These are phyloP conservation scores for Hemisphaericaspora subhashii DNA, from an alignment of 1,139 yeast species.

Conservation along the genomic window DNA sequence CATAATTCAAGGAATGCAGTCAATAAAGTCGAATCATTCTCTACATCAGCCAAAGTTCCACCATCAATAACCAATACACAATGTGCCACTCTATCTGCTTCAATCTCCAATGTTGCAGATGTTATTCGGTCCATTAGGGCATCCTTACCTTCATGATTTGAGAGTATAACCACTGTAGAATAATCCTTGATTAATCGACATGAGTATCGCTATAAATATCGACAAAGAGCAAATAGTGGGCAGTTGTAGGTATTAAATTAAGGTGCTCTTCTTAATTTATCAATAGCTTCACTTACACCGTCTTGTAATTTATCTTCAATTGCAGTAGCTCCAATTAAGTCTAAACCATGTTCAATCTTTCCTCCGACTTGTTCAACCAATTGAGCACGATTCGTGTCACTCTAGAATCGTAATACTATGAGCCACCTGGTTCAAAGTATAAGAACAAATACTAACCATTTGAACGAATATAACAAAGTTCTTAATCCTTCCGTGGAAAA, in stretches of 20 bases:
- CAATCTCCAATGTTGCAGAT: slow-evolving; percentile 60
- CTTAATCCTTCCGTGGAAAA: slow-evolving; percentile 94
- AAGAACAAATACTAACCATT: too few species aligned
- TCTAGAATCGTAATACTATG: too few species aligned
- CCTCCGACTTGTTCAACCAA: slow-evolving; percentile 75
- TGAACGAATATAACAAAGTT: slow-evolving; percentile 79
- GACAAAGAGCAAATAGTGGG: slow-evolving; percentile 93
- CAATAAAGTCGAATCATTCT: slow-evolving; percentile 68
- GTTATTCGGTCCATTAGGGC: slow-evolving; percentile 54
- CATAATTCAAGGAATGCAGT: slow-evolving; percentile 81
- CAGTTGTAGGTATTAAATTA: too few species aligned
- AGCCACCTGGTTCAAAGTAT: too few species aligned
- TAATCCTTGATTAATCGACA: slow-evolving; percentile 92
- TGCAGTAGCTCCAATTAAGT: slow-evolving; percentile 88
- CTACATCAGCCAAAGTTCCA: slow-evolving; percentile 70
- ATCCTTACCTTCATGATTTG: slow-evolving; percentile 55
- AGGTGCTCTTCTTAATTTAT: slow-evolving; percentile 88
- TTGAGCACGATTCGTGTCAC: slow-evolving; percentile 66
- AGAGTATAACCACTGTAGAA: slow-evolving; percentile 79
- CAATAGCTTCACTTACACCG: slow-evolving; percentile 94
- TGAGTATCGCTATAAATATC: too few species aligned
- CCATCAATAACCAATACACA: slow-evolving; percentile 95
- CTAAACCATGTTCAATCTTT: slow-evolving; percentile 63
- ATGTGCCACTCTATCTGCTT: slow-evolving; percentile 79
- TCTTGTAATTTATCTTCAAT: slow-evolving; percentile 95